Base-by-base conservation (phyloP, 176 grass and related monocot species). In the Oryza meyeriana region DNA sequence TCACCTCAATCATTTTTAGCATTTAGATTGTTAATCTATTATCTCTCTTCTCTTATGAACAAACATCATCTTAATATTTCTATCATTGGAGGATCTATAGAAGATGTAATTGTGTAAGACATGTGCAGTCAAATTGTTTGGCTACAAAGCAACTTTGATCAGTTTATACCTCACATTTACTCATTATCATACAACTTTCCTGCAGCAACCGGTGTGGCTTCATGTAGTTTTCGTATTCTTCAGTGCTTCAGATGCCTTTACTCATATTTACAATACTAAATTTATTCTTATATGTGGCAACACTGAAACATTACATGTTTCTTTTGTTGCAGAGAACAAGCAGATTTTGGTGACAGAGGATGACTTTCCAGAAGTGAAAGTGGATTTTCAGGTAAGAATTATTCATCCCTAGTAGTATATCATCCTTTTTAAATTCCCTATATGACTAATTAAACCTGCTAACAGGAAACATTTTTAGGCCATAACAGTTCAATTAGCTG, bases 391-490 rank as follows among this genome's bases (percentile, higher is more conserved):
- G 84, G 95, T 98, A 69, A 86, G 26, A 80, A 78, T 77, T 83
- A 32, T 69, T 48, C 61, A 48, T 85, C 26, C 78, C 44, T 59
- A 77, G 13, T 73, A 62, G 38, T 45, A 58, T 69, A 50, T 34
- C 65, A 50, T 79, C 36, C 3, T 25, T 4, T 91, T 77, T 58
- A 58, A 58, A 65, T 83, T 64, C 32, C 31, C 62, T 81, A 44
- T 72, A 66, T 81, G 55, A 86, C 89, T 69, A 76, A 90, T 90
- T 82, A 67, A 81, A 65, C 74, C 39, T 89, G 71, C 69, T 89
- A 83, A 66, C 88, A 98, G 95, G 95, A 98, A 93, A 98, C 92
- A 64, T 98, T 98, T 90, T 93, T 98, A 83, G 95, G 95, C 61
- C 95, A 98, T 93, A 98, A 91, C 68, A 98, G 90, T 87, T 86